Conservation (phyloP, 2,329 filamentous ascomycete genomes). For the Cercospora sp. region DNA sequence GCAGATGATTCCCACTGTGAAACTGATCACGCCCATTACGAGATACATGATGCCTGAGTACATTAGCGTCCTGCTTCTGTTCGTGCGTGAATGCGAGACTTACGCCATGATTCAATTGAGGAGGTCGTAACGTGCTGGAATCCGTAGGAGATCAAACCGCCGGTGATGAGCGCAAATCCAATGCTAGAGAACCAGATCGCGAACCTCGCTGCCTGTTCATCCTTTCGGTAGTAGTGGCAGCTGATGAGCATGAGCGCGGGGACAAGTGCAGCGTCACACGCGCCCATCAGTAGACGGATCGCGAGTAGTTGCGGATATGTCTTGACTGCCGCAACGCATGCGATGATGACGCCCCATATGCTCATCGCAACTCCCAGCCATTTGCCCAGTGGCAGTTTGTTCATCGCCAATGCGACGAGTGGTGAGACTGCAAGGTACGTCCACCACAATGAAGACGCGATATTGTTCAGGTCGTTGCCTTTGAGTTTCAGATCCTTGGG, state of each 20-base stretch:
- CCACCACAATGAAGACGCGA: slow-evolving; percentile 24
- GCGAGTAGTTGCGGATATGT: slow-evolving; percentile 28
- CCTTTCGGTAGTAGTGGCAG: slow-evolving; percentile 31
- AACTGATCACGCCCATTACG: slow-evolving; percentile 47
- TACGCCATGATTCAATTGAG: slow-evolving; percentile 22
- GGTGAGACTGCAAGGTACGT: slow-evolving; percentile 21
- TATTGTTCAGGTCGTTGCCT: slow-evolving; percentile 26
- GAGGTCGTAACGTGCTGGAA: slow-evolving; percentile 47
- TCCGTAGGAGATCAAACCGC: slow-evolving; percentile 57
- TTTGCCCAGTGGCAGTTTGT: slow-evolving; percentile 44
- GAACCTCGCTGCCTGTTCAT: slow-evolving; percentile 64
- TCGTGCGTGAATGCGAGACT: not conserved
- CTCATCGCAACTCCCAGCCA: slow-evolving; percentile 19
- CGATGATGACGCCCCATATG: slow-evolving; percentile 18
- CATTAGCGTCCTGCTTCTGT: not conserved
- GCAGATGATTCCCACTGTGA: slow-evolving; percentile 39
- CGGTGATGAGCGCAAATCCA: slow-evolving; percentile 57
- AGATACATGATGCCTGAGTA: slow-evolving; percentile 40
- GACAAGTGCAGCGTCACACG: slow-evolving; percentile 18
- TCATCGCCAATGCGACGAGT: slow-evolving; percentile 33
- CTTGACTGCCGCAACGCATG: slow-evolving; percentile 22
- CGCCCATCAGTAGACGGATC: slow-evolving; percentile 22
- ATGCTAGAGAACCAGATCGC: slow-evolving; percentile 67
- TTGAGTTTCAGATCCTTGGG: slow-evolving; percentile 24
- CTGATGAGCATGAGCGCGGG: slow-evolving; percentile 24